phyloP scores from a whole-genome alignment of 2,329 filamentous ascomycete genomes.

The Penicillium sp. region DNA sequence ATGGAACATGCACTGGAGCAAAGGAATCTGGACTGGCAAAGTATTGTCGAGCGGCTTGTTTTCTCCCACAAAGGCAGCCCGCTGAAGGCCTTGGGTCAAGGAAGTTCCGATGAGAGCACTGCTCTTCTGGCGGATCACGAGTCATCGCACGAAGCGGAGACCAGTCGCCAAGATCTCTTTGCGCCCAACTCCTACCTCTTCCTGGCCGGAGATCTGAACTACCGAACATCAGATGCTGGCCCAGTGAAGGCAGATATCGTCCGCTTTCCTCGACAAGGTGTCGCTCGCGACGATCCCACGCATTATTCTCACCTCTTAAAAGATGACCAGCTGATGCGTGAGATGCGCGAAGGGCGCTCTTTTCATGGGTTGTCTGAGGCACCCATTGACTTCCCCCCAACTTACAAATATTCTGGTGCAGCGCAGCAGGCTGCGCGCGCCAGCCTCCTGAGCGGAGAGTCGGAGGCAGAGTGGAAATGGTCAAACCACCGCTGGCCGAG shows the following conservation, averaged over 20 bases:
- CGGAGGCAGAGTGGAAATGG: constrained; percentile 65
- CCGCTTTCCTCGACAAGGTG: constrained; percentile 63
- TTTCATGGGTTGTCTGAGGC: constrained; percentile 78
- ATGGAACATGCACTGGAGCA: constrained; percentile 76
- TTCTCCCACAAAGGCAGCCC: constrained; percentile 54
- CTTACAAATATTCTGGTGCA: constrained; percentile 77
- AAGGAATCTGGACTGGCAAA: constrained; percentile 86
- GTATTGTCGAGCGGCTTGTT: constrained; percentile 75
- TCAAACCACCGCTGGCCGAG: constrained; percentile 81
- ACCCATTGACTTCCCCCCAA: constrained; percentile 77
- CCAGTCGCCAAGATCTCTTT: constrained; percentile 60
- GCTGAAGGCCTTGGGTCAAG: constrained; percentile 36
- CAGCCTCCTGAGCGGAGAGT: constrained; percentile 25
- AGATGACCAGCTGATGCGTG: constrained; percentile 76
- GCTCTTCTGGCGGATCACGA: constrained; percentile 30
- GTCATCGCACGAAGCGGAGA: constrained; percentile 30
- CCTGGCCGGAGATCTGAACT: constrained; percentile 90
- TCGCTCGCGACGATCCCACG: constrained; percentile 51
- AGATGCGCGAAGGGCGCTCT: constrained; percentile 68
- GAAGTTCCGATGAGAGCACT: constrained; percentile 30
- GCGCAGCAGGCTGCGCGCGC: constrained; percentile 40
- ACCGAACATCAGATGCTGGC: constrained; percentile 72
- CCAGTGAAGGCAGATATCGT: constrained; percentile 61
- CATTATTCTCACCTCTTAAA: constrained; percentile 69
- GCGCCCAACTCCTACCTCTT: constrained; percentile 75